Conservation (phyloP, 208 protist genomes). For the Crithidia acanthocephali region DNA sequence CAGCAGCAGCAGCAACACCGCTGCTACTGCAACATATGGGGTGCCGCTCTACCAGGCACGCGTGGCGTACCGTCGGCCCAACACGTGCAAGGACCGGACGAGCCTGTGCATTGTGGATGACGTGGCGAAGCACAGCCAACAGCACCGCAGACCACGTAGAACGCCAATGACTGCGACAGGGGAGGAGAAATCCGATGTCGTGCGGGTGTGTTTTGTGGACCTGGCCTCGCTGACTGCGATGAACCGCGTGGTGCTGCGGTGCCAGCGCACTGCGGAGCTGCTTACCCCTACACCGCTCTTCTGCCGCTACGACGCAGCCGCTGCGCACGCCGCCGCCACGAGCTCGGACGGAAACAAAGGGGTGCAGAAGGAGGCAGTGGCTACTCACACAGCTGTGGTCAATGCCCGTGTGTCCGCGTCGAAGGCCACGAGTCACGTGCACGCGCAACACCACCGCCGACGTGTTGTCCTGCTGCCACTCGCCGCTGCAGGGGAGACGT, state of each 20-base stretch:
- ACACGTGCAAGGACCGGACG: slow-evolving; percentile 20
- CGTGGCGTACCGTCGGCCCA: slow-evolving; percentile 24
- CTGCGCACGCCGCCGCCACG: neutral
- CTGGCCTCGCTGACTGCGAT: slow-evolving; percentile 7
- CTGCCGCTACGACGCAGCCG: slow-evolving; percentile 12
- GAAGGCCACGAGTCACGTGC: neutral
- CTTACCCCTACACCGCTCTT: slow-evolving; percentile 16
- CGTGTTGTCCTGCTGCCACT: slow-evolving; percentile 26
- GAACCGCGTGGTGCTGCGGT: slow-evolving; percentile 18
- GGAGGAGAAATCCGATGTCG: neutral
- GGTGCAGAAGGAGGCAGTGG: neutral
- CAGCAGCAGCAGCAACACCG: neutral
- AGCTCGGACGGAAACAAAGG: neutral
- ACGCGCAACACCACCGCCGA: slow-evolving; percentile 30
- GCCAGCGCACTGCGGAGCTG: slow-evolving; percentile 14
- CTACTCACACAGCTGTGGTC: neutral
- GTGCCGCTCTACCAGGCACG: slow-evolving; percentile 27
- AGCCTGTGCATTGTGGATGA: slow-evolving; percentile 29
- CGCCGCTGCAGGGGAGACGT: slow-evolving; percentile 15
- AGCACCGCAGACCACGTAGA: neutral
- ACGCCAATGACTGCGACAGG: no score
- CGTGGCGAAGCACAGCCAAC: neutral
- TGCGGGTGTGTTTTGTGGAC: slow-evolving; percentile 21
- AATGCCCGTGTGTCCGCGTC: neutral
- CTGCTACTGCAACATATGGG: neutral